phyloP scores from a whole-genome alignment of 441 rosid species.

The Gossypium schwendimanii region DNA sequence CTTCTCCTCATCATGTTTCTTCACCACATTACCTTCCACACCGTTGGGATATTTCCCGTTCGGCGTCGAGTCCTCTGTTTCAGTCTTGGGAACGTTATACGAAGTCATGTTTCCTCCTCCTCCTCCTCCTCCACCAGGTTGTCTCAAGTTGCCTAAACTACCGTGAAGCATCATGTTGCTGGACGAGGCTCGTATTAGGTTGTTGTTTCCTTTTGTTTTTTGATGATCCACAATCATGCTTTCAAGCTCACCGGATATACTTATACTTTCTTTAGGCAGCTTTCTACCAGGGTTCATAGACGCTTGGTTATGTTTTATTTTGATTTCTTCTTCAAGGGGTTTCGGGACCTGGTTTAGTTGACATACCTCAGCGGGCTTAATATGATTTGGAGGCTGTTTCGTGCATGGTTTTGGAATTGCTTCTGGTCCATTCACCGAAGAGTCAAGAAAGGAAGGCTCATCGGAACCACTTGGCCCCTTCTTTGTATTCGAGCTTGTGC shows the following conservation, averaged over 20 bases:
- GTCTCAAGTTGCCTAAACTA: constrained; percentile 66
- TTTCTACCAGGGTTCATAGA: constrained; percentile 33
- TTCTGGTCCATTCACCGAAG: constrained; percentile 11
- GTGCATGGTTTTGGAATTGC: constrained; percentile 21
- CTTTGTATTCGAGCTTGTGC: constrained; percentile 29
- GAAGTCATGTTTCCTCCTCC: constrained; percentile 20
- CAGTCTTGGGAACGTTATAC: constrained; percentile 13
- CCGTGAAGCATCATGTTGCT: constrained; percentile 74
- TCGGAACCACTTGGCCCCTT: constrained; percentile 41
- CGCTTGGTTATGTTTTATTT: constrained; percentile 18
- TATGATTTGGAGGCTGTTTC: constrained; percentile 32
- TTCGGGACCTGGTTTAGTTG: constrained; percentile 17
- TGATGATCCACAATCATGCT: constrained; percentile 68
- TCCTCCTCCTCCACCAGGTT: constrained; percentile 26
- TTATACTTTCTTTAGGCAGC: constrained; percentile 44
- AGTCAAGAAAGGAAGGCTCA: constrained; percentile 29
- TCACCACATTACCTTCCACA: constrained; percentile 49
- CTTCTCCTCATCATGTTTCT: constrained; percentile 22
- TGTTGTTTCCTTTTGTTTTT: constrained; percentile 39
- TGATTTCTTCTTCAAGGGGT: constrained; percentile 16
- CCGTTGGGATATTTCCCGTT: constrained; percentile 35
- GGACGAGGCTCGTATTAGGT: constrained; percentile 76
- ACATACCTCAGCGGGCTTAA: constrained; percentile 11
- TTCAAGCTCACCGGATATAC: constrained; percentile 84
- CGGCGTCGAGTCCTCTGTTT: constrained; percentile 13